phyloP scores from a whole-genome alignment of 148 eudicot genomes.

The Chenopodium berlandieri region DNA sequence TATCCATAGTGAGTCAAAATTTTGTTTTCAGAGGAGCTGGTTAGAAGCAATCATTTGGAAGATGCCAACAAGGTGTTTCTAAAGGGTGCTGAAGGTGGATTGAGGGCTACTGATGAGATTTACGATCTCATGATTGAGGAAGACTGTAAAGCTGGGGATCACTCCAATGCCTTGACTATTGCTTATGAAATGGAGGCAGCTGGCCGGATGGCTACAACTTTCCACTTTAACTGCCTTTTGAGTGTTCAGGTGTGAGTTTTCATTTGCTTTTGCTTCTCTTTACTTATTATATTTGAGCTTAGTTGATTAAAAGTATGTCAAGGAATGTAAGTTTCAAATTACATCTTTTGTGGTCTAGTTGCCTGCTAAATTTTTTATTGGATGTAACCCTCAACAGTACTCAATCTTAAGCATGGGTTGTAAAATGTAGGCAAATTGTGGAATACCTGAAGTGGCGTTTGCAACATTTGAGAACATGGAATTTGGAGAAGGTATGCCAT shows the following conservation, averaged over 20 bases:
- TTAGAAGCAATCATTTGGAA: slow-evolving; percentile 66
- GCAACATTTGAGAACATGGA: slow-evolving; percentile 97
- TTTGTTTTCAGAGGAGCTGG: slow-evolving; percentile 66
- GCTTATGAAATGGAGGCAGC: slow-evolving; percentile 99
- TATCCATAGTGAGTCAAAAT: slow-evolving; percentile 17
- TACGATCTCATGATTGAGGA: slow-evolving; percentile 85
- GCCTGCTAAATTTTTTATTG: background rate
- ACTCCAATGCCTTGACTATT: slow-evolving; percentile 86
- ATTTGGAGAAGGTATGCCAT: slow-evolving; percentile 72
- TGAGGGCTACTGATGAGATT: slow-evolving; percentile 84
- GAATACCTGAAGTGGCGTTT: slow-evolving; percentile 89
- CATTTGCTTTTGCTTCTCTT: slow-evolving; percentile 4
- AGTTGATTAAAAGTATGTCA: background rate
- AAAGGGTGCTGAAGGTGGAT: slow-evolving; percentile 87
- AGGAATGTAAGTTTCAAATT: background rate
- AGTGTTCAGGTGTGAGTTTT: slow-evolving; percentile 75
- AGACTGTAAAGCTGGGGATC: slow-evolving; percentile 94
- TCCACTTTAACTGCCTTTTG: slow-evolving; percentile 92
- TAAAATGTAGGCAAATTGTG: slow-evolving; percentile 74
- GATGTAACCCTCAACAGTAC: background rate
- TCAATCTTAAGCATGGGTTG: slow-evolving; percentile 17
- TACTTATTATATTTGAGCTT: background rate
- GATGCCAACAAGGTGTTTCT: slow-evolving; percentile 92
- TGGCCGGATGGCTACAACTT: slow-evolving; percentile 95
- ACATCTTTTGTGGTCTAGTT: background rate